Evolutionary conservation across 805 yeast genomes (phyloP), one percentile per base, ranked within the genome.

Genomic region (Kluyveromyces wickerhamii): DNA sequence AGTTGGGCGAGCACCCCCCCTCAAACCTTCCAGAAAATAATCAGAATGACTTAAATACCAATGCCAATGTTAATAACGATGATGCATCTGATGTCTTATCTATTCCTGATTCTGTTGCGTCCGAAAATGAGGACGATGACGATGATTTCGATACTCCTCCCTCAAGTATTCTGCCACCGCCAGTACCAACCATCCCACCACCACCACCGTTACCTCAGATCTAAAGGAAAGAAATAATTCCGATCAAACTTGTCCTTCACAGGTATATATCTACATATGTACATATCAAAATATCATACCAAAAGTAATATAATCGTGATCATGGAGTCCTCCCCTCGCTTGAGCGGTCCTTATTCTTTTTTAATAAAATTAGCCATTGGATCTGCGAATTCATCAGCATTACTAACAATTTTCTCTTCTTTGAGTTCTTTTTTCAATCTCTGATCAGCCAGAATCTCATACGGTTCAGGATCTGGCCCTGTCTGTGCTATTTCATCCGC

Each of bases 321-420:
- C n/a, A n/a, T n/a, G n/a, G n/a, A n/a, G n/a, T n/a, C n/a, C n/a
- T n/a, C n/a, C n/a, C n/a, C 11, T 22, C 5, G 12, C 12, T 22
- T 14, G 6, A 16, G 25, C 23, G 24, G 23, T 35, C 31, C 20
- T 22, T 33, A 26, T 22, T 39, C 44, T 15, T 38, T 35, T 27
- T 38, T 41, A 6, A 54, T 29, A 34, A 43, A 58, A 8, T 40
- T 42, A 8, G 57, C 62, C 65, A 58, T 64, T 6, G 68, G 66
- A 44, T 64, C 70, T 35, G 44, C 52, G 21, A 59, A 48, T n/a
- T 59, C 65, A 29, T 48, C 57, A 15, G 41, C 56, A 17, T 49
- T 49, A 18, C 39, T 11, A 22, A 10, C 29, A 10, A 5, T 10
- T 3, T 14, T 21, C 20, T 18, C 13, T 24, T 28, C 27, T 5